Conservation (phyloP, 495 filamentous ascomycete species). For the Neurospora sp. region DNA sequence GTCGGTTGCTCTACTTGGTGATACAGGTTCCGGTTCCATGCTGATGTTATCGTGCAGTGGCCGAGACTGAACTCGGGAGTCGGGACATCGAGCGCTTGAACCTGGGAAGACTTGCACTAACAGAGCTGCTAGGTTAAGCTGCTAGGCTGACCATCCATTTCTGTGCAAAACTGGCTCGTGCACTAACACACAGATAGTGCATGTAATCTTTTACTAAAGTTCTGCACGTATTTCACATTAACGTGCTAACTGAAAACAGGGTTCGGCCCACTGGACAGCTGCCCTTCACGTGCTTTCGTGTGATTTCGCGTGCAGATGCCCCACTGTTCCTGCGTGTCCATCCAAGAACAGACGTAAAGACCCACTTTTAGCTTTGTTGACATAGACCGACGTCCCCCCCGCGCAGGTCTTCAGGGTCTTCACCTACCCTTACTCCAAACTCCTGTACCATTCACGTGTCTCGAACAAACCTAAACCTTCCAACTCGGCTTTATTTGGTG, state of each 20-base stretch:
- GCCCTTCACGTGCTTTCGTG: background rate
- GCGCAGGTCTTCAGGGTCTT: background rate
- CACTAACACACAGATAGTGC: background rate
- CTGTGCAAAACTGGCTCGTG: background rate
- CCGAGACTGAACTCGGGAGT: background rate
- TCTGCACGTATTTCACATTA: background rate
- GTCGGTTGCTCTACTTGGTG: background rate
- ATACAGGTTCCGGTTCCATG: background rate
- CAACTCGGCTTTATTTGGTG: background rate
- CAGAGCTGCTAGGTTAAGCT: background rate
- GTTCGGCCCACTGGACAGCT: background rate
- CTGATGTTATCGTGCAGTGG: background rate
- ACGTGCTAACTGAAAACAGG: background rate
- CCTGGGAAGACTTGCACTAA: background rate
- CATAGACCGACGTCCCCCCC: background rate
- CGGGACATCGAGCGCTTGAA: background rate
- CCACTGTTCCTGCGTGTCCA: background rate
- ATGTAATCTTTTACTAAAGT: background rate
- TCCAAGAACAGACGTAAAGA: background rate
- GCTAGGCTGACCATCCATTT: background rate
- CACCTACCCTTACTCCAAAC: background rate
- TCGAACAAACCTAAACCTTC: background rate
- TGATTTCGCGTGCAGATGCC: background rate
- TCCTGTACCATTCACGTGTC: background rate
- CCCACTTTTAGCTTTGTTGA: background rate